Evolutionary conservation across 2,329 filamentous ascomycete species (phyloP).

Genomic region (Neofusicoccum laricinum): DNA sequence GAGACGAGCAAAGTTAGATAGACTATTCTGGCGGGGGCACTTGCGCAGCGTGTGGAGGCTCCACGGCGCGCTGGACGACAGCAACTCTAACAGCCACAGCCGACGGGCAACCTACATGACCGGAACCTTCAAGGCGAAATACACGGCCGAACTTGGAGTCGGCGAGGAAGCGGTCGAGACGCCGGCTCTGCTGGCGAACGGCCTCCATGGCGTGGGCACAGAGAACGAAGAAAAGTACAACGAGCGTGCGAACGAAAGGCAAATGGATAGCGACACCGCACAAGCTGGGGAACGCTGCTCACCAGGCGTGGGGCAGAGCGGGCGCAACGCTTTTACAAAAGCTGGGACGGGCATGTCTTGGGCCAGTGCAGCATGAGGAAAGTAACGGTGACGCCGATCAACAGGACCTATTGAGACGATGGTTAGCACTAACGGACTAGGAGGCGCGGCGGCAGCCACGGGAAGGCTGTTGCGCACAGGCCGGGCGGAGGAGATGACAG

Average conservation of each 20-base stretch:
- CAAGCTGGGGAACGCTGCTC: neutral
- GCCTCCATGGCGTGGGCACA: slow-evolving; percentile 17
- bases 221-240: neutral
- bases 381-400: neutral
- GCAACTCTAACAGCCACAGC: neutral
- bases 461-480: slow-evolving; percentile 5
- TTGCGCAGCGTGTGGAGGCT: no score
- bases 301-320: neutral
- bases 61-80: no score
- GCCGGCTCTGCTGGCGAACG: slow-evolving; percentile 5
- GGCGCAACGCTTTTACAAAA: neutral
- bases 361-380: neutral
- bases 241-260: neutral
- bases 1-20: neutral
- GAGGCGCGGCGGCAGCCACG: slow-evolving; percentile 4
- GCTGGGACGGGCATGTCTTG: neutral
- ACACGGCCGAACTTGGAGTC: slow-evolving; percentile 38
- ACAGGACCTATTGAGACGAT: neutral
- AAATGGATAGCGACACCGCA: neutral
- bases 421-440: neutral
- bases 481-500: neutral
- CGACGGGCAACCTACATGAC: neutral
- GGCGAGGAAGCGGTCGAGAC: slow-evolving; percentile 19
- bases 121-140: slow-evolving; percentile 46
- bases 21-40: no score